Base-by-base conservation (phyloP, 2,329 filamentous ascomycete genomes). In the Alternaria brassicae region DNA sequence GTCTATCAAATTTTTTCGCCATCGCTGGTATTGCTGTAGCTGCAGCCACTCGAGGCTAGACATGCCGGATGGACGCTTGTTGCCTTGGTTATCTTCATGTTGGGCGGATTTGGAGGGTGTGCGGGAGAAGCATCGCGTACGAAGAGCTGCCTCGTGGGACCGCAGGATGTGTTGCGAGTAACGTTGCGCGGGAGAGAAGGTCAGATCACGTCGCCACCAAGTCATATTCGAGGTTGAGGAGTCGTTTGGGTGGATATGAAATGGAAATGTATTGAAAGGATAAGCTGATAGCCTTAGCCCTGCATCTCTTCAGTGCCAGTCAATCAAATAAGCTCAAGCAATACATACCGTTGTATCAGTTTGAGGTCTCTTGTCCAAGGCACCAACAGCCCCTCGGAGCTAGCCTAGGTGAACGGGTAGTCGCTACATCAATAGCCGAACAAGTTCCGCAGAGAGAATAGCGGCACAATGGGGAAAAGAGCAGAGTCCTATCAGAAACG, bases 1-100 rank as follows among this genome's bases (percentile, higher is more conserved):
- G 17, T 76, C 68, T 37, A 78, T 71, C 32, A 81, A 49, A 25
- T 64, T 59, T 60, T 61, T 67, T 58, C 65, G 72, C 73, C 72
- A 76, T n/a, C 54, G 64, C 19, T 62, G 60, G 30, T 72, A 71
- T 32, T 73, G 68, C 39, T 71, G 68, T 17, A 72, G 40, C 42
- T 72, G 72, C 37, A 70, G 54, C 73, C 74, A 76, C 42, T 77
- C 68, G 12, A 71, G 62, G 30, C 72, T 66, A 10, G 73, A 70
- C 57, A 75, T 63, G 40, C 66, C 67, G 8, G 61, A 49, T 27
- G 73, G 70, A 7, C 66, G 65, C 30, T 62, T 60, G 28, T 40
- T 48, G 39, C 50, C 55, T 25, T 64, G 49, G 12, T 67, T 62
- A 15, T 73, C 66, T 37, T 70, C 67, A 63, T 74, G 65, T 12